These are phyloP conservation scores for Lepidium sativum DNA, from an alignment of 345 rosid genomes.

Conservation along the genomic window DNA sequence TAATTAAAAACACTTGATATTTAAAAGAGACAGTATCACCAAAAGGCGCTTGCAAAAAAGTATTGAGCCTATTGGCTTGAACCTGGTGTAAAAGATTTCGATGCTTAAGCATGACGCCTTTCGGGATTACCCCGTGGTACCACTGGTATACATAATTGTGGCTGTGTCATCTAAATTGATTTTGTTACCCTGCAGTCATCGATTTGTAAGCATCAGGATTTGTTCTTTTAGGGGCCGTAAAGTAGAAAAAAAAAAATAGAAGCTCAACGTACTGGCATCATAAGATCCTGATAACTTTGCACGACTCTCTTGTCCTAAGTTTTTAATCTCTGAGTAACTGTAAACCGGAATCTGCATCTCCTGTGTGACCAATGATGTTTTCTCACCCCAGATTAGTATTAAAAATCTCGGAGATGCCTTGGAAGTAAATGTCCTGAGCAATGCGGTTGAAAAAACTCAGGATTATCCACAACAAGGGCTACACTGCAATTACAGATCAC, in stretches of 20 bases:
- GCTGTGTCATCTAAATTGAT: slow-evolving; percentile 75
- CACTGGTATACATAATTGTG: slow-evolving; percentile 87
- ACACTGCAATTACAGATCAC: slow-evolving; percentile 50
- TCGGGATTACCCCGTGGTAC: slow-evolving; percentile 95
- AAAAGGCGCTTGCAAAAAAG: slow-evolving; percentile 12
- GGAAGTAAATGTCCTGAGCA: slow-evolving; percentile 44
- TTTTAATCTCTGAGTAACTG: slow-evolving; percentile 52
- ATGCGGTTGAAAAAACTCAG: slow-evolving; percentile 81
- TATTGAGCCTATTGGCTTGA: slow-evolving; percentile 3
- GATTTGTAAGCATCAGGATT: neutral
- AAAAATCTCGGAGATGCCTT: slow-evolving; percentile 53
- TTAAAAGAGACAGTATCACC: neutral
- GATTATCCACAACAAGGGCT: slow-evolving; percentile 83
- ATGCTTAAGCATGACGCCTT: slow-evolving; percentile 96
- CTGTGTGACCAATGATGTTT: slow-evolving; percentile 35
- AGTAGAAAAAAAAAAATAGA: neutral
- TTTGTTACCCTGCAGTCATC: slow-evolving; percentile 42
- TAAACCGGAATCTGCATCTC: slow-evolving; percentile 44
- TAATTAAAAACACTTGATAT: neutral
- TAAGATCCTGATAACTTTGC: slow-evolving; percentile 27
- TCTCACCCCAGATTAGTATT: slow-evolving; percentile 89
- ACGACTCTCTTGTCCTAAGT: slow-evolving; percentile 59
- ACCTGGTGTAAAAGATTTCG: slow-evolving; percentile 91
- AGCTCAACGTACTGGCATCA: slow-evolving; percentile 45
- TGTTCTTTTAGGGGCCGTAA: neutral